Evolutionary conservation across 345 rosid genomes (phyloP).

Genomic region (Camelina neglecta): DNA sequence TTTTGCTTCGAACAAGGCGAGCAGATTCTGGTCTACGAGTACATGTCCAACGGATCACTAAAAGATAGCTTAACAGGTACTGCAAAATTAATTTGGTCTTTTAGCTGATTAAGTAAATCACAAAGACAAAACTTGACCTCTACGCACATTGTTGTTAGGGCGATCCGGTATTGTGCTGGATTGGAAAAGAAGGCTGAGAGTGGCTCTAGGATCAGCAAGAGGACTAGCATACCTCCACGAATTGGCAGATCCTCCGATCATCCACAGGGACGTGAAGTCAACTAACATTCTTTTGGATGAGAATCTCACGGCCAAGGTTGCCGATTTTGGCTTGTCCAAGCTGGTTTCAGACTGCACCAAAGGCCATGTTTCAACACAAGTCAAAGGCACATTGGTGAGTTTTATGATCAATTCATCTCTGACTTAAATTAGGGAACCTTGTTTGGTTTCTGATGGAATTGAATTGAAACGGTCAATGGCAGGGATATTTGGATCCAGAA

Average conservation of each 20-base stretch:
- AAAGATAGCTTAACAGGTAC: constrained; percentile 82
- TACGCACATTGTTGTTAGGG: constrained; percentile 50
- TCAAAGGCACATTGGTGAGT: constrained; percentile 94
- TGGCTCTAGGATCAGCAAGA: constrained; percentile 93
- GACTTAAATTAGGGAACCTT: not conserved
- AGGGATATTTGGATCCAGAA: constrained; percentile 98
- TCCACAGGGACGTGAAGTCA: constrained; percentile 93
- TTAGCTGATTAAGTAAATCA: not conserved
- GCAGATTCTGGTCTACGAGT: constrained; percentile 91
- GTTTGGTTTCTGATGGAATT: not conserved
- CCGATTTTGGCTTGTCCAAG: constrained; percentile 96
- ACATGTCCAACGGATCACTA: constrained; percentile 81
- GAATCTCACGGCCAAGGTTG: constrained; percentile 82
- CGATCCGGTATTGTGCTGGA: constrained; percentile 68
- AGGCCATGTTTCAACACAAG: constrained; percentile 99
- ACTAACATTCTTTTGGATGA: constrained; percentile 87
- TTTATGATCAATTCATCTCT: not conserved
- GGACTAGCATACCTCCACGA: constrained; percentile 97
- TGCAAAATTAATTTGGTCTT: not conserved
- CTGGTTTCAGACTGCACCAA: constrained; percentile 86
- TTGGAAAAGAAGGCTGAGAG: constrained; percentile 86
- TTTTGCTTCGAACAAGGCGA: constrained; percentile 92
- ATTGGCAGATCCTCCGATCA: constrained; percentile 93
- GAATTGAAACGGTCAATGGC: constrained; percentile 31
- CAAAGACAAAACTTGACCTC: constrained; percentile 3